phyloP scores from a whole-genome alignment of 495 filamentous ascomycete species.

The Tuber brumale region DNA sequence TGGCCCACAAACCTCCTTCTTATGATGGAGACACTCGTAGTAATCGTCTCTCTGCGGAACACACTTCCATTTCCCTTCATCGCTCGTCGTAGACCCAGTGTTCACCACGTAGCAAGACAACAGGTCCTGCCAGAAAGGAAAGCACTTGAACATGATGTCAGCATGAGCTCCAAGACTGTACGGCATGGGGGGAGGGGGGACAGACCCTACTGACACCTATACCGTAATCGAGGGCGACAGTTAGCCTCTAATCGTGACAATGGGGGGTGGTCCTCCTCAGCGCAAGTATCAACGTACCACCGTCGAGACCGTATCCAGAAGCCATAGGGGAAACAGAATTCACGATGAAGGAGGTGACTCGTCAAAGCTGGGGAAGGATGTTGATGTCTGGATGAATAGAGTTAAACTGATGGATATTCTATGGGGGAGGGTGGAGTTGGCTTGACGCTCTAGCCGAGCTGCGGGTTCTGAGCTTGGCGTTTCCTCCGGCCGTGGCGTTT shows the following conservation, averaged over 20 bases:
- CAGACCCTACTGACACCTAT: conserved; percentile 41
- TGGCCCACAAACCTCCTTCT: conserved; percentile 72
- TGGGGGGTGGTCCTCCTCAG: not conserved
- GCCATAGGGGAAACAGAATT: conserved; percentile 53
- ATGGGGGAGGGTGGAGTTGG: not conserved
- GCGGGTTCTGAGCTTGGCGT: conserved; percentile 15
- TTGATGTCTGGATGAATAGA: not conserved
- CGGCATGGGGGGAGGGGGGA: not conserved
- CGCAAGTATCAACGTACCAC: conserved; percentile 53
- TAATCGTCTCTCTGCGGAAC: conserved; percentile 86
- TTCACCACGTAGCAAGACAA: conserved; percentile 87
- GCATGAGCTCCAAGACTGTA: not conserved
- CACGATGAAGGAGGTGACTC: not conserved
- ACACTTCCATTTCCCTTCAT: conserved; percentile 82
- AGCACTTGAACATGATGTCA: conserved; percentile 65
- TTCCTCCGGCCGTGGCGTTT: conserved; percentile 11
- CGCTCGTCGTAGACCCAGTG: conserved; percentile 58
- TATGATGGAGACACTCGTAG: conserved; percentile 96
- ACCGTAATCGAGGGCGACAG: not conserved
- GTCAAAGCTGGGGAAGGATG: not conserved
- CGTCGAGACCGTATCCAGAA: conserved; percentile 73
- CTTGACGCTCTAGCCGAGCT: conserved; percentile 8
- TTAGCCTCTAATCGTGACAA: not conserved
- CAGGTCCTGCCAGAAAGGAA: conserved; percentile 96
- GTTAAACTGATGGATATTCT: too few relatives aligned